Evolutionary conservation across 129 eudicot species (phyloP).

Genomic region (Deinandra increscens): DNA sequence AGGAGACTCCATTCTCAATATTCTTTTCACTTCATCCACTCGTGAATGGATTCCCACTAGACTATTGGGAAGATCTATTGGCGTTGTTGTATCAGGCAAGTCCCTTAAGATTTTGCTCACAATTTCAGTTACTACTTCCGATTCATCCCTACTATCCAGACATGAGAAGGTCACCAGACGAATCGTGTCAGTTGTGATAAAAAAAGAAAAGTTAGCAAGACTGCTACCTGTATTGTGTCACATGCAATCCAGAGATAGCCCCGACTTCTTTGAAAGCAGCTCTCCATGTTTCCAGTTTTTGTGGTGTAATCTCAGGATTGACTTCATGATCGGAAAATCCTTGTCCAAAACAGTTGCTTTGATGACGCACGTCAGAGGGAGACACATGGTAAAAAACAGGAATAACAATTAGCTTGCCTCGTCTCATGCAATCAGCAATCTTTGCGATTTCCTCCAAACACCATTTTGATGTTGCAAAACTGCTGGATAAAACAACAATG

Average conservation of each 20-base stretch:
- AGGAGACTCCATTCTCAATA: background rate
- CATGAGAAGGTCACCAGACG: background rate
- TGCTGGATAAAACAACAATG: background rate
- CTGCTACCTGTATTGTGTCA: background rate
- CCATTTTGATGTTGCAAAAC: no score
- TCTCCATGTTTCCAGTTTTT: background rate
- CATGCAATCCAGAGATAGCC: background rate
- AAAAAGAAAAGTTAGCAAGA: background rate
- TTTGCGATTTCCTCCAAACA: no score
- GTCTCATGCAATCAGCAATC: no score
- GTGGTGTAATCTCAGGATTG: background rate
- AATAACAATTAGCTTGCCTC: no score
- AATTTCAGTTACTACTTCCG: background rate
- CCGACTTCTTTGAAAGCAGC: background rate
- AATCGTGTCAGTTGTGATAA: background rate
- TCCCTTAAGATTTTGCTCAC: no score
- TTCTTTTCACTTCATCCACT: background rate
- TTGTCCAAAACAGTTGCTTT: background rate
- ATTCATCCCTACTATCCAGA: background rate
- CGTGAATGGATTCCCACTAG: background rate
- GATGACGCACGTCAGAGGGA: no score
- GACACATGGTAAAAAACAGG: no score
- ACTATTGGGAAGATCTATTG: background rate
- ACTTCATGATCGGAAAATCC: slow-evolving; percentile 1
- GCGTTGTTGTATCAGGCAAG: background rate